These are phyloP conservation scores for Daldinia vernicosa DNA, from an alignment of 495 filamentous ascomycete species.

Conservation along the genomic window DNA sequence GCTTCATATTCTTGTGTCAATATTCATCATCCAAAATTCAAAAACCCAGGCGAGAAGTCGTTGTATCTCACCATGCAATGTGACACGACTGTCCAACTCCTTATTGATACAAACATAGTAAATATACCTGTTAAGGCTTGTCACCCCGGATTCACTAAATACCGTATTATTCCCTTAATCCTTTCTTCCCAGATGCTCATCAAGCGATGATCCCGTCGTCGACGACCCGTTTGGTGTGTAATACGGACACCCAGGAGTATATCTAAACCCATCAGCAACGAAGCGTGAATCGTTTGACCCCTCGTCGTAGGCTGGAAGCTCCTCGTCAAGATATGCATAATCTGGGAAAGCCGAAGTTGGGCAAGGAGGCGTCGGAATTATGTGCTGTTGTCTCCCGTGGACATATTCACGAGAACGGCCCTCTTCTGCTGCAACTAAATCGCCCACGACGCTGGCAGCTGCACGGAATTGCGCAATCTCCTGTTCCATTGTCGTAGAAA, in stretches of 20 bases:
- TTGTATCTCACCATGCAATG: not conserved
- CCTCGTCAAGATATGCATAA: conserved; percentile 48
- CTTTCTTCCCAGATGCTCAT: conserved; percentile 43
- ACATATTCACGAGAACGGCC: conserved; percentile 38
- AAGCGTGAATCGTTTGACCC: conserved; percentile 41
- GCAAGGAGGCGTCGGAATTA: conserved; percentile 33
- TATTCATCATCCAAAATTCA: not conserved
- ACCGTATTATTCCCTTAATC: conserved; percentile 16
- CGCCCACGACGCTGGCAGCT: conserved; percentile 55
- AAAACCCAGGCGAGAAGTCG: not conserved
- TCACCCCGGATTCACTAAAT: not conserved
- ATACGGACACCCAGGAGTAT: conserved; percentile 44
- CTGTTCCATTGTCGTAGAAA: conserved; percentile 50
- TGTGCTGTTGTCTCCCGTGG: conserved; percentile 20
- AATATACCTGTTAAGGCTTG: too few species aligned
- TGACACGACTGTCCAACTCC: not conserved
- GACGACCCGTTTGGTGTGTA: conserved; percentile 34
- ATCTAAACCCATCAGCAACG: conserved; percentile 50
- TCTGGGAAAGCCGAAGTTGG: conserved; percentile 44
- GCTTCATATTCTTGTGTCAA: not conserved
- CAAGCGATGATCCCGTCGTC: conserved; percentile 39
- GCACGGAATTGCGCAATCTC: conserved; percentile 61
- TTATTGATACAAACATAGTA: not conserved
- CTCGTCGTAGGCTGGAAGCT: conserved; percentile 50
- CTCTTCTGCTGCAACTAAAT: conserved; percentile 57